These are phyloP conservation scores for Bimuria novae-zelandiae DNA, from an alignment of 2,329 filamentous ascomycete species.

Conservation along the genomic window DNA sequence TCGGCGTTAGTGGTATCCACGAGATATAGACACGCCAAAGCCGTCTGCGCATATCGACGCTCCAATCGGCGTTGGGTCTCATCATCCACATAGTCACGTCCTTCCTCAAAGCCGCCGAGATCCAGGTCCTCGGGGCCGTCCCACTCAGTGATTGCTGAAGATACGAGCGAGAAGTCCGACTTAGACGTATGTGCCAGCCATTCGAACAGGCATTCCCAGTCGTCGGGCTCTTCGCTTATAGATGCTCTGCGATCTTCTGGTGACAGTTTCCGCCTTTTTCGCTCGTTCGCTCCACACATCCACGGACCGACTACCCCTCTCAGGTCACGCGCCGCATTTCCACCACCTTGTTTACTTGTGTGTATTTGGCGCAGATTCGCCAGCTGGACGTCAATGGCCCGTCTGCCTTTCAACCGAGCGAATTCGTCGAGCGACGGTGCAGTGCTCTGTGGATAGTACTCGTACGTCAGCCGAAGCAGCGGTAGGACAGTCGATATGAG, in stretches of 20 bases:
- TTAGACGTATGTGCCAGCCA: conserved; percentile 69
- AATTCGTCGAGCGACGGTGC: conserved; percentile 66
- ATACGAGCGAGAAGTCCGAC: conserved; percentile 65
- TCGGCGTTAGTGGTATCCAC: conserved; percentile 64
- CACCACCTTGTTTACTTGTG: conserved; percentile 24
- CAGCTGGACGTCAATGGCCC: conserved; percentile 66
- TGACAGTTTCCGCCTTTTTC: conserved; percentile 56
- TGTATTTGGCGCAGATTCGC: conserved; percentile 26
- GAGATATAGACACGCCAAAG: conserved; percentile 70
- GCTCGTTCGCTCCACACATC: conserved; percentile 68
- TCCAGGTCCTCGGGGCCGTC: conserved; percentile 73
- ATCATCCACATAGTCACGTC: conserved; percentile 62
- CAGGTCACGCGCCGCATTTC: conserved; percentile 64
- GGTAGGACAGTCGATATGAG: conserved; percentile 71
- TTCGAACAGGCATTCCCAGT: conserved; percentile 70
- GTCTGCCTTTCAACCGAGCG: conserved; percentile 61
- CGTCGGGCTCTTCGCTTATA: conserved; percentile 49
- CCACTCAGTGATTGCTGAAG: conserved; percentile 71
- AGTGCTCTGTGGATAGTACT: conserved; percentile 65
- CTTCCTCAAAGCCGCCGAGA: conserved; percentile 62
- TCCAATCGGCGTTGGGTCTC: conserved; percentile 64
- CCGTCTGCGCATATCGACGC: conserved; percentile 68
- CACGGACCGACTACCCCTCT: conserved; percentile 73
- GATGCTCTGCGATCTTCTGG: conserved; percentile 29
- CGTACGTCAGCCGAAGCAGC: conserved; percentile 68